A percentile compares a stretch with the other conserved stretches of the same genome.
Evolutionary conservation across 2,329 filamentous ascomycete genomes (phyloP).

Genomic region (Pseudogymnoascus verrucosus): DNA sequence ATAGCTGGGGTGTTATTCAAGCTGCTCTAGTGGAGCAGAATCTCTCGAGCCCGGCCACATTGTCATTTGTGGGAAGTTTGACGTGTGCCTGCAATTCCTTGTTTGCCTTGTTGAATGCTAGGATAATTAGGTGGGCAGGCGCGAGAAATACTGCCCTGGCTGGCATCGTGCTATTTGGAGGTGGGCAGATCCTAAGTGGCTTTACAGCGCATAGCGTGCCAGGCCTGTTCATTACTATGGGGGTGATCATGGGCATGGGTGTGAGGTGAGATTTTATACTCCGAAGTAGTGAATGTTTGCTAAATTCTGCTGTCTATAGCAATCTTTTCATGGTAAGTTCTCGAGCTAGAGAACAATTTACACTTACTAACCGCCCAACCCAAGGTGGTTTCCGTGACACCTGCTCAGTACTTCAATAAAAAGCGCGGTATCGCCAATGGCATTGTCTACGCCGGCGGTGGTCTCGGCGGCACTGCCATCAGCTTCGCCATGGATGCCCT

Average conservation of each 20-base stretch:
- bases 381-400: conserved; percentile 40
- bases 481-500: conserved; percentile 42
- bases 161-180: conserved; percentile 43
- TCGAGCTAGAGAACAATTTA: conserved; percentile 15
- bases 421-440: conserved; percentile 50
- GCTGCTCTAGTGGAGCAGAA: conserved; percentile 43
- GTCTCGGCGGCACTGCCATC: conserved; percentile 47
- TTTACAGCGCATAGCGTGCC: conserved; percentile 38
- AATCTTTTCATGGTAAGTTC: conserved; percentile 20
- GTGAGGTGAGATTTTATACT: conserved; percentile 26
- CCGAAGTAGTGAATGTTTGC: not conserved
- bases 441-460: conserved; percentile 45
- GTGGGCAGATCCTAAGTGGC: conserved; percentile 40
- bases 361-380: conserved; percentile 19
- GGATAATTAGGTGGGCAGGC: conserved; percentile 43
- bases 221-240: conserved; percentile 41
- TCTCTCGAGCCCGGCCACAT: conserved; percentile 41
- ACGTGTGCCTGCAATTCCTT: conserved; percentile 42
- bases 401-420: conserved; percentile 46
- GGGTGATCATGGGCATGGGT: conserved; percentile 39
- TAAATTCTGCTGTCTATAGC: conserved; percentile 10
- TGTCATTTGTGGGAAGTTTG: conserved; percentile 52
- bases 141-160: conserved; percentile 37
- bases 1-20: conserved; percentile 55
- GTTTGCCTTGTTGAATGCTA: conserved; percentile 43